Evolutionary conservation across 1,139 yeast genomes (phyloP).

Genomic region (Hemisphaericaspora subhashii): DNA sequence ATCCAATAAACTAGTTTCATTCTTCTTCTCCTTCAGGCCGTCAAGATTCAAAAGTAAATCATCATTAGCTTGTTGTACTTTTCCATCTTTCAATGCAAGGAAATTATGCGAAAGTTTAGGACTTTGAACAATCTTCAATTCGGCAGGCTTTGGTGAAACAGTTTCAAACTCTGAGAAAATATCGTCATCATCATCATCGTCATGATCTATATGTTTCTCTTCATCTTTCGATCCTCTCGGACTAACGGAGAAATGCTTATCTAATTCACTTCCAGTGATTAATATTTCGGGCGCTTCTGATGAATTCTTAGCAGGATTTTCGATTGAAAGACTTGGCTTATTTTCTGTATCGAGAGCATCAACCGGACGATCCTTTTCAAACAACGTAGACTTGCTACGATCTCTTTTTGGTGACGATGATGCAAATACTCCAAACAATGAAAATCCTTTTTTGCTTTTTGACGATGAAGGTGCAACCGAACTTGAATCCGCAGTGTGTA

Average conservation of each 20-base stretch:
- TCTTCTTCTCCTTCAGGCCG: not conserved
- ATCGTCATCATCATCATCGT: constrained; percentile 6
- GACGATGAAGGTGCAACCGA: constrained; percentile 3
- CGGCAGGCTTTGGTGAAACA: constrained; percentile 9
- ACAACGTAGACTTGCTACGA: constrained; percentile 5
- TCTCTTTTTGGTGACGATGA: constrained; percentile 10
- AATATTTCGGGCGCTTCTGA: not conserved
- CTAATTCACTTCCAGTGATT: constrained; percentile 6
- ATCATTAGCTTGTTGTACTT: constrained; percentile 4
- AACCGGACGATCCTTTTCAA: constrained; percentile 3
- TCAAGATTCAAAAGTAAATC: constrained; percentile 6
- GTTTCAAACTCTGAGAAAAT: constrained; percentile 12
- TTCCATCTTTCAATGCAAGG: constrained; percentile 11
- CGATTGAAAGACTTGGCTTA: not conserved
- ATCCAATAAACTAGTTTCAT: constrained; percentile 13
- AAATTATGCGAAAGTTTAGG: constrained; percentile 10
- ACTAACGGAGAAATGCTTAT: constrained; percentile 4
- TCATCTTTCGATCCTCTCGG: constrained; percentile 1
- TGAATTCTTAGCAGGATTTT: not conserved
- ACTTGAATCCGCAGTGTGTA: constrained; percentile 7
- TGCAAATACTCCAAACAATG: constrained; percentile 9
- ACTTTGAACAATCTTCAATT: not conserved
- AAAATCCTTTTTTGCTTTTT: constrained; percentile 8
- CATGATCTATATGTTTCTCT: constrained; percentile 7
- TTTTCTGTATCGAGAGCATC: not conserved